Base-by-base conservation (phyloP, 106 monocot genomes). In the Narthecium ossifragum region DNA sequence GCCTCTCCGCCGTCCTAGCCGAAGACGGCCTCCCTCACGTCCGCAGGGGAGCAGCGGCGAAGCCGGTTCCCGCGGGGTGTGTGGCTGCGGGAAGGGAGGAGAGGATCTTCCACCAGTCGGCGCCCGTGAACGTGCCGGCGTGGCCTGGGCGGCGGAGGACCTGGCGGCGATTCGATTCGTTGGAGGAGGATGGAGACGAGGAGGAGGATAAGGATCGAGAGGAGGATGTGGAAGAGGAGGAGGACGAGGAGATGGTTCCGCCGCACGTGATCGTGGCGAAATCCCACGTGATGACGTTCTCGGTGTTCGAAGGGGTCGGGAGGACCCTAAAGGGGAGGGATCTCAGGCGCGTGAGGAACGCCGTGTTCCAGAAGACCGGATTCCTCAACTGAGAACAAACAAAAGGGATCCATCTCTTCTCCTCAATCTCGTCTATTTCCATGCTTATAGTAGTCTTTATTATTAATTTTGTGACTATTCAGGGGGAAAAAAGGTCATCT, bases 281-380 rank as follows among this genome's bases (percentile, higher is more conserved):
- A 50, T 86, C 75, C 17, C 83, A 86, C 62, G 55, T 56, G 69
- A 64, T 57, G 71, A 64, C 70, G 33, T 83, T 83, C 65, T 92
- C 86, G 36, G 83, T 92, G 57, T 80, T 80, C 68, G 92, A 92
- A 63, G 92, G 92, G 2, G 69, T 62, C 1, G 93, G 93, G 37
- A 52, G 93, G 69, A 94, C 93, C 3, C 83, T 94, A 30, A 94
- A 94, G n/a, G 93, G 93, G 12, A 68, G 88, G 71, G 92, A 92
- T 56, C 74, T 92, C 41, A 51, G 80, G 32, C 70, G 80, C 2
- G 83, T 92, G 36, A 55, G 92, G 57, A 92, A 86, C 59, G 83
- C 86, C 50, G 86, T 86, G 4, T 74, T 80, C 17, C 76, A 69
- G 60, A 60, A 75, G 63, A 92, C 92, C 5, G 92, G 92, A 0